Base-by-base conservation (phyloP, 129 eudicot species). In the Apium graveolens region DNA sequence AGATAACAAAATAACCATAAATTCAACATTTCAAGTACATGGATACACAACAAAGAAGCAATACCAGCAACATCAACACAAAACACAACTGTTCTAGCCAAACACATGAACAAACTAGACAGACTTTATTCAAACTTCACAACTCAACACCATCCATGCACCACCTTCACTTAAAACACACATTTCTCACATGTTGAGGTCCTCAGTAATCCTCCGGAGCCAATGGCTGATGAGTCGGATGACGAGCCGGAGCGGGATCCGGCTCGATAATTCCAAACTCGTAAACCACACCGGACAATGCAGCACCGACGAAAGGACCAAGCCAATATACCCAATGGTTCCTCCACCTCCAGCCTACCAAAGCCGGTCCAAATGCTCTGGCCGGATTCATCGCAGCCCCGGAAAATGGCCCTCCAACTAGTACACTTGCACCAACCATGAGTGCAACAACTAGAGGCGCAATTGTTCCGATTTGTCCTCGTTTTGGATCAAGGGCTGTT, bases 161-260 rank as follows among this genome's bases (percentile, higher is more conserved):
- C 5, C 57, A 14, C 26, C 26, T 24, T 21, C 1, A 51, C 7
- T 21, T 24, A 55, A 57, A 57, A 57, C 31, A 57, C 66, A 57
- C 66, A n/a, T 26, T n/a, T 3, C 0, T 3, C 16, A 29, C 68
- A 9, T n/a, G 4, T 10, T 60, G 5, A 60, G 5, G 16, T 10
- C 7, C 32, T 60, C 3, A 60, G 68, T 60, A 60, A 26, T 60
- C 68, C 68, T 91, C 98, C 0, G 97, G 96, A 65, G 98, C 97
- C 85, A 93, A 78, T 10, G 98, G 98, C 85, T 93, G 98, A 65
- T 92, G 68, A 60, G 68, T 60, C 12, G 68, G 68, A 60, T 60
- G 68, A 1, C 32, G 32, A 29, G 68, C 32, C 32, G 16, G 68
- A 10, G 16, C 32, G 0, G 32, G 17, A n/a, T 60, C 68, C 5